A percentile compares a stretch with the other conserved stretches of the same genome.
Conservation (phyloP, 1,284 basidiomycete species). For the Takashimella koratensis region DNA sequence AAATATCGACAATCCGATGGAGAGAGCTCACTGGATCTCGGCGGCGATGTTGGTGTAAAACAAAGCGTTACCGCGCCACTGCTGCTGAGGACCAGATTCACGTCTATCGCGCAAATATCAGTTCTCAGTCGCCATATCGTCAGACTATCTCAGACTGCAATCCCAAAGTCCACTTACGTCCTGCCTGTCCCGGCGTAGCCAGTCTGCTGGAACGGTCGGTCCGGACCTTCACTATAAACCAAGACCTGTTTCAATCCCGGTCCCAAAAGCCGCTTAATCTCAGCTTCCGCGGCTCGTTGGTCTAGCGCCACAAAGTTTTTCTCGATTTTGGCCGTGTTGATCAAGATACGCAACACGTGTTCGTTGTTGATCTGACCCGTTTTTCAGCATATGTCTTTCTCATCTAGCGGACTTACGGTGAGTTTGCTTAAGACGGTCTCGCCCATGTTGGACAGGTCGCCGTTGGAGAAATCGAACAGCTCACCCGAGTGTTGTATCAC, state of each 20-base stretch:
- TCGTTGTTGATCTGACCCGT: slow-evolving; percentile 64
- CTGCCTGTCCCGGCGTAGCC: neutral
- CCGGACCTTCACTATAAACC: slow-evolving; percentile 30
- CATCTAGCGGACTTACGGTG: slow-evolving; percentile 68
- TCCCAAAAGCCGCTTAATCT: slow-evolving; percentile 52
- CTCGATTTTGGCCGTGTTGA: slow-evolving; percentile 73
- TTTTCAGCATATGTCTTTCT: neutral
- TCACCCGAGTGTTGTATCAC: slow-evolving; percentile 68
- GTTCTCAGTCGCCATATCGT: too few species aligned
- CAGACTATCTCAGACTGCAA: too few species aligned
- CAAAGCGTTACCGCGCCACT: slow-evolving; percentile 19
- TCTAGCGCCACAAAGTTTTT: slow-evolving; percentile 61
- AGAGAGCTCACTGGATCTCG: slow-evolving; percentile 35
- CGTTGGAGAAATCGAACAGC: slow-evolving; percentile 67
- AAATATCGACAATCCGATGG: too few species aligned
- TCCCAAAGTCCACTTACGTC: too few species aligned
- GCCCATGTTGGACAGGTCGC: slow-evolving; percentile 60
- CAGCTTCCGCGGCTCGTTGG: slow-evolving; percentile 60
- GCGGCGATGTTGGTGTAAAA: slow-evolving; percentile 27
- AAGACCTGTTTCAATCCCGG: slow-evolving; percentile 6
- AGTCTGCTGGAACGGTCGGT: slow-evolving; percentile 5
- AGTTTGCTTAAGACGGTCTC: slow-evolving; percentile 80
- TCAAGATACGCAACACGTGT: slow-evolving; percentile 73
- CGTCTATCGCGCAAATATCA: too few species aligned
- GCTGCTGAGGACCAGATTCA: slow-evolving; percentile 16